Conservation (phyloP, 169 alveolate genomes). For the Blepharisma undulans region DNA sequence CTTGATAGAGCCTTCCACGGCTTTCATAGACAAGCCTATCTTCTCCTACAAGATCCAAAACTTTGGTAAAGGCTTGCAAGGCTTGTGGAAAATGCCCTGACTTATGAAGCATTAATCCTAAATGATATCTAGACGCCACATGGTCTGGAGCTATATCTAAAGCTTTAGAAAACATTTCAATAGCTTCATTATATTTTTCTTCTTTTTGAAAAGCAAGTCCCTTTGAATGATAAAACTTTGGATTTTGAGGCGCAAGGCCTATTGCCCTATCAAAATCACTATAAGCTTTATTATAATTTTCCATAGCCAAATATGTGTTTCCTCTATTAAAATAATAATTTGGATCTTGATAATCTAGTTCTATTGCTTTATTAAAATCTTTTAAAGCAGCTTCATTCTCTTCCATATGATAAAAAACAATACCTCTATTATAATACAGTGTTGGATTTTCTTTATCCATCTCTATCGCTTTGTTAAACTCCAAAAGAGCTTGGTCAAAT, state of each 20-base stretch:
- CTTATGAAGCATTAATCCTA: slow-evolving; percentile 79
- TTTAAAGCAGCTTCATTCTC: slow-evolving; percentile 75
- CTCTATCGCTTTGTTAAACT: slow-evolving; percentile 77
- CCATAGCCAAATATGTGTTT: slow-evolving; percentile 44
- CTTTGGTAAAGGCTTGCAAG: slow-evolving; percentile 65
- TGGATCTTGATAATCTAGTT: slow-evolving; percentile 18
- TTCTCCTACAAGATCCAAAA: slow-evolving; percentile 55
- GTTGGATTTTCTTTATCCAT: slow-evolving; percentile 81
- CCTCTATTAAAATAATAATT: slow-evolving; percentile 18
- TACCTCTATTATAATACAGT: slow-evolving; percentile 88
- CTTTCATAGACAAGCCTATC: slow-evolving; percentile 62
- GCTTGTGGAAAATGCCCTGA: slow-evolving; percentile 73
- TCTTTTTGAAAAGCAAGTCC: slow-evolving; percentile 80
- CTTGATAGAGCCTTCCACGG: slow-evolving; percentile 78
- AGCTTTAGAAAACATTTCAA: slow-evolving; percentile 74
- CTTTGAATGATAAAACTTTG: slow-evolving; percentile 77
- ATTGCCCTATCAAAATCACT: slow-evolving; percentile 75
- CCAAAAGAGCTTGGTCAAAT: slow-evolving; percentile 79
- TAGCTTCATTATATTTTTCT: slow-evolving; percentile 64
- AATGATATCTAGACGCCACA: slow-evolving; percentile 74
- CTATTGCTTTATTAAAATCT: slow-evolving; percentile 73
- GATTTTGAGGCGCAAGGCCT: slow-evolving; percentile 51
- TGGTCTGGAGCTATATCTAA: slow-evolving; percentile 64
- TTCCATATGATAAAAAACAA: slow-evolving; percentile 81
- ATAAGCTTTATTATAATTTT: slow-evolving; percentile 64